These are phyloP conservation scores for Cronartium quercuum DNA, from an alignment of 1,284 basidiomycete genomes.

Conservation along the genomic window DNA sequence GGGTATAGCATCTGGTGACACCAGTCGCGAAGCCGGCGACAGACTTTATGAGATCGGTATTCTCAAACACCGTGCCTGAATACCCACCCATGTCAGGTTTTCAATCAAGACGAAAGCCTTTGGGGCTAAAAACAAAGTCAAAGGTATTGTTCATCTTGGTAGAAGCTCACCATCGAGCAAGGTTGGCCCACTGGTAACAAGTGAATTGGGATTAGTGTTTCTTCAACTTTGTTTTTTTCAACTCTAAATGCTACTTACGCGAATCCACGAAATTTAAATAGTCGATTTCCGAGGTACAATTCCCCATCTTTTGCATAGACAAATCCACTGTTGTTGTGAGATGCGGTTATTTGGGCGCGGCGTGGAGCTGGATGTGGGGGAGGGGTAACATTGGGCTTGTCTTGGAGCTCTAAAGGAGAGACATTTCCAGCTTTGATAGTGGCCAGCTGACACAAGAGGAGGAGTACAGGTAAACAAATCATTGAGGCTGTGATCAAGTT, in stretches of 20 bases:
- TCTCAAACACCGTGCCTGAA: background rate
- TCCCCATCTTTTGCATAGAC: constrained; percentile 24
- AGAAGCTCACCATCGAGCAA: background rate
- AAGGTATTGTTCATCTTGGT: background rate
- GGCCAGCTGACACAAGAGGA: too few species aligned
- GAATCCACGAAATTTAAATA: constrained; percentile 34
- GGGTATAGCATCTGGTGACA: constrained; percentile 28
- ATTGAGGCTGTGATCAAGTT: too few species aligned
- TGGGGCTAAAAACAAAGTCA: background rate
- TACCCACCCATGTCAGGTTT: background rate
- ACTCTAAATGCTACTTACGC: constrained; percentile 17
- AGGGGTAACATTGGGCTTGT: too few species aligned
- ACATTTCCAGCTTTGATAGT: too few species aligned
- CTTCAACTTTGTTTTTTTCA: background rate
- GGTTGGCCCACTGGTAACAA: background rate
- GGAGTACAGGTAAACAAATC: too few species aligned
- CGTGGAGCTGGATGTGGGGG: too few species aligned
- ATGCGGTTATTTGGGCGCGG: too few species aligned
- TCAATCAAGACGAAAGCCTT: background rate
- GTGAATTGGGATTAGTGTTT: background rate
- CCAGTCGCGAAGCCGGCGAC: constrained; percentile 15
- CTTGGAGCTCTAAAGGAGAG: too few species aligned
- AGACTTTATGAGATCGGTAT: constrained; percentile 17
- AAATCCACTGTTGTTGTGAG: background rate
- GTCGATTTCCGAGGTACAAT: constrained; percentile 11